Evolutionary conservation across 345 rosid genomes (phyloP).

Genomic region (Arabis alpina): DNA sequence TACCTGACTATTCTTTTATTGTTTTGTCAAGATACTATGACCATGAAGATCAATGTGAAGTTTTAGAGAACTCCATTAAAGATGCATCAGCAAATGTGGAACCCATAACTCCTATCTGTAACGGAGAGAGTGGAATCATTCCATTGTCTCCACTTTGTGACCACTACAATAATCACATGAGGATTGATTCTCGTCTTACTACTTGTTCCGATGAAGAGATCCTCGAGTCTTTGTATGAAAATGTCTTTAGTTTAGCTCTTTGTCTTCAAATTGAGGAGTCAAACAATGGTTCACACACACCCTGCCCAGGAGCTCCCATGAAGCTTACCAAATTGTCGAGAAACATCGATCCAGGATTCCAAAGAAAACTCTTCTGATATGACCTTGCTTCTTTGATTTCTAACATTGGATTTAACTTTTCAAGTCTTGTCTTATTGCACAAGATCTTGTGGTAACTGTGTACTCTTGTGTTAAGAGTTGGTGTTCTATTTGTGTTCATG

Average conservation of each 20-base stretch:
- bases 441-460: constrained; percentile 23
- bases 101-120: constrained; percentile 13
- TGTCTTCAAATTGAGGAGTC: constrained; percentile 32
- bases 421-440: constrained; percentile 8
- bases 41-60: constrained; percentile 10
- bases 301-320: constrained; percentile 42
- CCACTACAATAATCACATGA: constrained; percentile 29
- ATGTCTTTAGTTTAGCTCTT: constrained; percentile 38
- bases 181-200: constrained; percentile 20
- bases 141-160: constrained; percentile 36
- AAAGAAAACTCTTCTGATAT: constrained; percentile 36
- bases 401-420: constrained; percentile 7
- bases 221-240: constrained; percentile 33
- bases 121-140: constrained; percentile 26
- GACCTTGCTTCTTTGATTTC: background rate
- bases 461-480: constrained; percentile 3
- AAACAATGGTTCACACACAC: constrained; percentile 24
- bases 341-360: constrained; percentile 30
- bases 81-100: constrained; percentile 25
- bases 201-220: constrained; percentile 35
- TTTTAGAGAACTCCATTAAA: constrained; percentile 10
- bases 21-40: constrained; percentile 15
- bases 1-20: background rate
- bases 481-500: constrained; percentile 16
- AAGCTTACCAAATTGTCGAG: constrained; percentile 33